These are phyloP conservation scores for Picea engelmannii DNA, from an alignment of 83 land plant species.

Conservation along the genomic window DNA sequence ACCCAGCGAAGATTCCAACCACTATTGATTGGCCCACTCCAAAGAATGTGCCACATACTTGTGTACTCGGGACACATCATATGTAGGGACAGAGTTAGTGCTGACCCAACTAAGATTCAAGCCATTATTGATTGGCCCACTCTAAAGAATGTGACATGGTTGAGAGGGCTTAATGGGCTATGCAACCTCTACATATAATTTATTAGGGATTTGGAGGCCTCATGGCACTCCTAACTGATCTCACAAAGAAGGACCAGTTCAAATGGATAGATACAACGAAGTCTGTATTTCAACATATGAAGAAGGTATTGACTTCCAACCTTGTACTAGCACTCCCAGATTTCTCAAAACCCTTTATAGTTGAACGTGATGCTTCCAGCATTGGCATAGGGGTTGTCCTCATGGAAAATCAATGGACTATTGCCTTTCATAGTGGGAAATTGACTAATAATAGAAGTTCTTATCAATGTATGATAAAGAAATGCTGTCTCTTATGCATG, in stretches of 20 bases:
- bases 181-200: conserved; percentile 17
- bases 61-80: conserved; percentile 11
- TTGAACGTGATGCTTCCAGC: no score
- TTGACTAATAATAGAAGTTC: no score
- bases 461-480: no score
- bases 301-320: no score
- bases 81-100: not conserved
- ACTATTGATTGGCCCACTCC: not conserved
- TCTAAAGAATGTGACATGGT: not conserved
- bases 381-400: no score
- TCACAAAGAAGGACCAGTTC: conserved; percentile 12
- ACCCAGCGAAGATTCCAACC: conserved; percentile 7
- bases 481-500: no score
- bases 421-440: no score
- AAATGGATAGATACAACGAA: not conserved
- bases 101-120: conserved; percentile 13
- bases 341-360: no score
- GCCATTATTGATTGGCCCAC: not conserved
- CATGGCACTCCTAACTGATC: not conserved
- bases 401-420: no score
- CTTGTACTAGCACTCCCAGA: no score
- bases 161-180: conserved; percentile 5
- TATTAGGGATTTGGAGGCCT: conserved; percentile 1
- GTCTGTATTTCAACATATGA: no score
- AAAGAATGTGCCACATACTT: not conserved